These are phyloP conservation scores for Rubia peregrina DNA, from an alignment of 305 asterid genomes.

Conservation along the genomic window DNA sequence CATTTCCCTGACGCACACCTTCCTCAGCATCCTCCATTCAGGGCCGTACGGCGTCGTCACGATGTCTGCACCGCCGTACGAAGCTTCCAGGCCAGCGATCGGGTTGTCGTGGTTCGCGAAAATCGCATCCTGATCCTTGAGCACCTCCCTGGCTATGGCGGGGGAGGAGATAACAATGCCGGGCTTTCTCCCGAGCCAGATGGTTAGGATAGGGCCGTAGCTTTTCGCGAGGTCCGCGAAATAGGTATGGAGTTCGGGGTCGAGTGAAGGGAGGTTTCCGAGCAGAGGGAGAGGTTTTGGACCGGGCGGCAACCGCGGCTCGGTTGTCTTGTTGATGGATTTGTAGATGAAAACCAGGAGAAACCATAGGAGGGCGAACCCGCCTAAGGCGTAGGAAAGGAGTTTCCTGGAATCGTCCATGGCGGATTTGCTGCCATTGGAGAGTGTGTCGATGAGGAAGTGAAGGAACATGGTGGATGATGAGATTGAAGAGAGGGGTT, in stretches of 20 bases:
- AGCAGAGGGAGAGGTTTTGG: constrained; percentile 1
- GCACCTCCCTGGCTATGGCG: neutral
- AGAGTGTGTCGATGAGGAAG: neutral
- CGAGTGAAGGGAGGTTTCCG: neutral
- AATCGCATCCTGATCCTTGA: neutral
- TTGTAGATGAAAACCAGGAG: constrained; percentile 15
- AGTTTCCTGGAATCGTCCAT: neutral
- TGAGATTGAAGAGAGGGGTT: neutral
- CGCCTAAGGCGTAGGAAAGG: constrained; percentile 13
- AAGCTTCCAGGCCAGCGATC: neutral
- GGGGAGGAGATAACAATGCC: neutral
- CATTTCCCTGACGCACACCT: constrained; percentile 6
- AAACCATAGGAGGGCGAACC: constrained; percentile 24
- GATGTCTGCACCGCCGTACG: constrained; percentile 5
- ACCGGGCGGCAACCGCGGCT: constrained; percentile 6
- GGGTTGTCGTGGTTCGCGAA: constrained; percentile 5
- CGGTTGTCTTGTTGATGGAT: constrained; percentile 3
- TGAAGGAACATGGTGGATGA: constrained; percentile 7
- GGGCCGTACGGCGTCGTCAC: neutral
- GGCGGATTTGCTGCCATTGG: neutral
- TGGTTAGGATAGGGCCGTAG: constrained; percentile 1
- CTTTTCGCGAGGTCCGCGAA: neutral
- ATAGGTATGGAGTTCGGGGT: neutral
- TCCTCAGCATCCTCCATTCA: constrained; percentile 6
- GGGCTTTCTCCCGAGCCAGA: neutral